Conservation (phyloP, 2,329 filamentous ascomycete species). For the Mycosphaerella sp. region DNA sequence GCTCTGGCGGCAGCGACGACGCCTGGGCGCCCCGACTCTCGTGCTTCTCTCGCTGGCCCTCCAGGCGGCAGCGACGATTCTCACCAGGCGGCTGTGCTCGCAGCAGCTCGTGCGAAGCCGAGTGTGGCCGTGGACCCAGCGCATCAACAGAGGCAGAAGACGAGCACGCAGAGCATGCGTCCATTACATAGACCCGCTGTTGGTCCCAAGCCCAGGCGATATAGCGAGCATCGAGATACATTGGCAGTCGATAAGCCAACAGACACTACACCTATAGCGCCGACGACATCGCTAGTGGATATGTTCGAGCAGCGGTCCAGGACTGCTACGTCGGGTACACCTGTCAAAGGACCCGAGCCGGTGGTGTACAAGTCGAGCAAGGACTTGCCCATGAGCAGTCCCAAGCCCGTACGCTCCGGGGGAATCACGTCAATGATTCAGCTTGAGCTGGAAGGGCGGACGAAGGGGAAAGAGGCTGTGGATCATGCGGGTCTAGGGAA, state of each 20-base stretch:
- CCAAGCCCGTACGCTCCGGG: constrained; percentile 36
- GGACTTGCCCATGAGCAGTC: constrained; percentile 37
- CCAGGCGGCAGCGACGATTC: constrained; percentile 14
- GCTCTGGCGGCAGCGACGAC: constrained; percentile 34
- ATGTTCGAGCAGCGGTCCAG: constrained; percentile 56
- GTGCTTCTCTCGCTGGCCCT: constrained; percentile 12
- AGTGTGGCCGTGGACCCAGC: constrained; percentile 3
- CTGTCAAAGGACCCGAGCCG: constrained; percentile 16
- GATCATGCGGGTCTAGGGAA: not conserved
- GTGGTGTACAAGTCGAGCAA: constrained; percentile 24
- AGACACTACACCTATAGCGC: constrained; percentile 33
- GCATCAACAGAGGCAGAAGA: not conserved
- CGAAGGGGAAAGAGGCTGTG: constrained; percentile 4
- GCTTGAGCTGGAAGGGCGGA: constrained; percentile 24
- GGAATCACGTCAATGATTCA: constrained; percentile 32
- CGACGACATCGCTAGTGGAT: constrained; percentile 59
- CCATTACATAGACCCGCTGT: constrained; percentile 20
- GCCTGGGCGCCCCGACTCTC: constrained; percentile 14
- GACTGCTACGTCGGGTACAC: constrained; percentile 9
- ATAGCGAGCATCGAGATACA: constrained; percentile 19
- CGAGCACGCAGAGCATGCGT: not conserved
- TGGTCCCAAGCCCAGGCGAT: constrained; percentile 29
- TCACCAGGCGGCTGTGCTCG: constrained; percentile 28
- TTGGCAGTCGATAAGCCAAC: constrained; percentile 19
- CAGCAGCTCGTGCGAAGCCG: constrained; percentile 24